A percentile compares a stretch with the other conserved stretches of the same genome.
These are phyloP conservation scores for Eragrostis tef DNA, from an alignment of 202 grass and related monocot species.

Conservation along the genomic window DNA sequence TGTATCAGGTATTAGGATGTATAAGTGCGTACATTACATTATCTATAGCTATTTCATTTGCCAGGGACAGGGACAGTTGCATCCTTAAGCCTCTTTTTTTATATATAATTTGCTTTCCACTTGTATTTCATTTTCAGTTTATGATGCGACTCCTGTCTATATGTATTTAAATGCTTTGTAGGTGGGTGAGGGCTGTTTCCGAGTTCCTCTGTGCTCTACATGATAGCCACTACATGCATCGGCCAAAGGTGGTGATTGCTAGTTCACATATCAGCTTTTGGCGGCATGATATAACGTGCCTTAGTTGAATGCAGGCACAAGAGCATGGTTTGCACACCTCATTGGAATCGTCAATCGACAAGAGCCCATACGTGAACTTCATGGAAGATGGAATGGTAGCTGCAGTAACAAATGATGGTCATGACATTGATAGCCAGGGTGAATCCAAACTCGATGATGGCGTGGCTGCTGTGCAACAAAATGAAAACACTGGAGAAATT, in stretches of 20 bases:
- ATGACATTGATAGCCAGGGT: constrained; percentile 37
- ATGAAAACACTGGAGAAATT: constrained; percentile 37
- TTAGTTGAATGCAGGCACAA: constrained; percentile 47
- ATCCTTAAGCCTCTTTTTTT: neutral
- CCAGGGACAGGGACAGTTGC: neutral
- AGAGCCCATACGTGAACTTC: constrained; percentile 89
- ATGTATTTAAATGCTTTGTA: constrained; percentile 50
- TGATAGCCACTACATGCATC: constrained; percentile 75
- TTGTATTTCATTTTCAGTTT: constrained; percentile 1
- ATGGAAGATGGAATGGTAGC: constrained; percentile 83
- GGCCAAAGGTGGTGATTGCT: constrained; percentile 60
- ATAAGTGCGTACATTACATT: neutral
- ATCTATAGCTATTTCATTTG: neutral
- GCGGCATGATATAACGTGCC: constrained; percentile 42
- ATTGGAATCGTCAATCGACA: constrained; percentile 71
- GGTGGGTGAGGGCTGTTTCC: constrained; percentile 73
- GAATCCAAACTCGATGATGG: constrained; percentile 23
- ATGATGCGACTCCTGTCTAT: neutral
- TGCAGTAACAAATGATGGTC: constrained; percentile 55
- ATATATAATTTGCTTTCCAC: constrained; percentile 2
- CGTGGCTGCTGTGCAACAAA: constrained; percentile 8
- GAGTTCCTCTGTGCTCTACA: constrained; percentile 79
- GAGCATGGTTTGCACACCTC: constrained; percentile 53
- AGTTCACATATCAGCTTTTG: constrained; percentile 32
- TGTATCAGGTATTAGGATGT: constrained; percentile 1